Evolutionary conservation across 176 grass and related monocot species (phyloP).

Genomic region (Eleusine coracana): DNA sequence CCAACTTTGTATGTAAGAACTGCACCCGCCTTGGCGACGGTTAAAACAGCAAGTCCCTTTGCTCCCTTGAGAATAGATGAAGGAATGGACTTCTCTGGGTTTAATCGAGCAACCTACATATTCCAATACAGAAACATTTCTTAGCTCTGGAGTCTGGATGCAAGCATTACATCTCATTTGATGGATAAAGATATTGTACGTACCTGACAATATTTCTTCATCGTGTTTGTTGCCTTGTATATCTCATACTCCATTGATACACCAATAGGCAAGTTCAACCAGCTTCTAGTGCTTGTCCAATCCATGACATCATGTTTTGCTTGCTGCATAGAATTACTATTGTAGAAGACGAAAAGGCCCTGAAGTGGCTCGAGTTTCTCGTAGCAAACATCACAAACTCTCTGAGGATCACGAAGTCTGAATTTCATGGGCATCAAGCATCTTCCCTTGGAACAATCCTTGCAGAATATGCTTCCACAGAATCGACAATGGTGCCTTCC

Average conservation of each 20-base stretch:
- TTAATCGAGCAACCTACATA: conserved; percentile 85
- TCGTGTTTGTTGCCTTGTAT: conserved; percentile 79
- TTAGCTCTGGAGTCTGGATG: conserved; percentile 22
- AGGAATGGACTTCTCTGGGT: conserved; percentile 90
- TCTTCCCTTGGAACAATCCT: conserved; percentile 74
- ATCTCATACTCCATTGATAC: conserved; percentile 94
- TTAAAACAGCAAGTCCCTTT: conserved; percentile 88
- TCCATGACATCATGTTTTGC: conserved; percentile 96
- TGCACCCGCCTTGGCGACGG: conserved; percentile 81
- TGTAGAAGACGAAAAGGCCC: conserved; percentile 75
- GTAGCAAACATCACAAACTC: conserved; percentile 89
- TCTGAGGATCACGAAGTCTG: conserved; percentile 68
- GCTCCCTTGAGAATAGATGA: conserved; percentile 83
- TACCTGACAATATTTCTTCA: conserved; percentile 89
- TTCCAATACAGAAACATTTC: conserved; percentile 36
- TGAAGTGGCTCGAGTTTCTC: conserved; percentile 86
- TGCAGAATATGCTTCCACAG: conserved; percentile 91
- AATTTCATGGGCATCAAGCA: conserved; percentile 92
- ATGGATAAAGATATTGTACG: conserved; percentile 7
- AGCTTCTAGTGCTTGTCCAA: conserved; percentile 87
- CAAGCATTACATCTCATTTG: conserved; percentile 16
- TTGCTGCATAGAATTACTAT: conserved; percentile 80
- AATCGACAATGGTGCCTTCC: conserved; percentile 95
- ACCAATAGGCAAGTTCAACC: conserved; percentile 85
- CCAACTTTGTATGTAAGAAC: conserved; percentile 92